Evolutionary conservation across 2,329 filamentous ascomycete genomes (phyloP), one percentile per base, ranked within the genome.

Genomic region (Cordyceps fumosorosea): DNA sequence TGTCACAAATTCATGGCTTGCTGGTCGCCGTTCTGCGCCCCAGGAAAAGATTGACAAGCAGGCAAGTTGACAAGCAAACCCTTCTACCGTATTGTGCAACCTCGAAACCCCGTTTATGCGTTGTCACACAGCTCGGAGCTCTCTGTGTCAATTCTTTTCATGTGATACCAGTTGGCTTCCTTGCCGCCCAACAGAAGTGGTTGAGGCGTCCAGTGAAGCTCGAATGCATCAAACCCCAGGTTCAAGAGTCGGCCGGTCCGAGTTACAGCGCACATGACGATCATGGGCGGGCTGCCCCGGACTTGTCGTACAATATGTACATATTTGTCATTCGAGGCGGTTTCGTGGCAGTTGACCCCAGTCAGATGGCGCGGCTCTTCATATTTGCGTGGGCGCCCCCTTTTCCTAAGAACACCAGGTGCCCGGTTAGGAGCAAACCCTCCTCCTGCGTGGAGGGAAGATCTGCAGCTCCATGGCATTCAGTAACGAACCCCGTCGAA

Each of bases 311-410:
- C 26, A 29, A 29, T 3, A 29, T 6, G 26, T 29, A 29, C 26
- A 29, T 29, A 18, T 50, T 57, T 57, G 55, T 50, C 32, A 57
- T 50, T n/a, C n/a, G 10, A n/a, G 3, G 6, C 44, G 12, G 16
- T 24, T 18, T 12, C 22, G 56, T 52, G 56, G 56, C 47, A 34
- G 26, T 37, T 5, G 20, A n/a, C n/a, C 55, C 42, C 29, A 29
- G 18, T 12, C 32, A 40, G 55, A 58, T 42, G 47, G 48, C 47
- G 47, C 34, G 56, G 56, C 24, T 51, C 47, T 32, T 59, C 26
- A 59, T 52, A 44, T 59, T 44, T 59, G 37, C 56, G 47, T 59
- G 45, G 44, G 20, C 16, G 7, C 55, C 53, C 20, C 34, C 45
- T 29, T 47, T 26, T 32, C 3, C 6, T 4, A 34, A 18, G 5